These are phyloP conservation scores for Nymphaea thermarum DNA, from an alignment of 164 flowering plant species.

Conservation along the genomic window DNA sequence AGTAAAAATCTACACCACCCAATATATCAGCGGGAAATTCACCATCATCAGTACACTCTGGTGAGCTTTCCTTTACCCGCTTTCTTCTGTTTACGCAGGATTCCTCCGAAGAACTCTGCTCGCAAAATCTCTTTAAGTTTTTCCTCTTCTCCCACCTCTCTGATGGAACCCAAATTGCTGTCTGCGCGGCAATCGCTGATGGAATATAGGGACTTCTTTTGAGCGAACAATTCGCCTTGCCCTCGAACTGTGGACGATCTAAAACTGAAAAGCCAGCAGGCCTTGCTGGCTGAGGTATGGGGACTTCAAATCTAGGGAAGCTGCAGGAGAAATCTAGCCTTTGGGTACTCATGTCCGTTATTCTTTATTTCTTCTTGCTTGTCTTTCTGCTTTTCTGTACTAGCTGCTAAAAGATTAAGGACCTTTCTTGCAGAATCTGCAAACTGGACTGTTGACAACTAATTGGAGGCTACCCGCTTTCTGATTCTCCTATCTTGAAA, in stretches of 20 bases:
- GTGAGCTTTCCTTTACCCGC: constrained; percentile 44
- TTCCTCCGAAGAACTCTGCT: constrained; percentile 36
- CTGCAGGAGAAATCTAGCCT: constrained; percentile 76
- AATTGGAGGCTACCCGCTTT: constrained; percentile 25
- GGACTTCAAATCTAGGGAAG: constrained; percentile 53
- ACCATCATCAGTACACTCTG: constrained; percentile 18
- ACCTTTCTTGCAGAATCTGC: constrained; percentile 18
- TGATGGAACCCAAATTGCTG: constrained; percentile 31
- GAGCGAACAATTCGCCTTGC: constrained; percentile 42
- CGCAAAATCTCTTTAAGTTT: constrained; percentile 68
- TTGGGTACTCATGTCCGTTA: constrained; percentile 60
- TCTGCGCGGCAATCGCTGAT: constrained; percentile 34
- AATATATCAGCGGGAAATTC: constrained; percentile 34
- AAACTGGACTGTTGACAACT: constrained; percentile 73
- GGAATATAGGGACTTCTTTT: constrained; percentile 49
- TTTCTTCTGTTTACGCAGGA: constrained; percentile 37
- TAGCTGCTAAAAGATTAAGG: not conserved
- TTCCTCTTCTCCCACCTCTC: constrained; percentile 58
- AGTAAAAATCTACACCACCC: constrained; percentile 48
- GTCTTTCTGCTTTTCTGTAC: not conserved
- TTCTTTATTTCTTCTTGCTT: not conserved
- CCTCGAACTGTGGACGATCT: constrained; percentile 11
- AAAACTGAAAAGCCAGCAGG: constrained; percentile 44
- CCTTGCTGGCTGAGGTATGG: constrained; percentile 48
- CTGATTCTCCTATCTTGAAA: not conserved